phyloP scores from a whole-genome alignment of 2,329 filamentous ascomycete species.

The Clonostachys rosea region DNA sequence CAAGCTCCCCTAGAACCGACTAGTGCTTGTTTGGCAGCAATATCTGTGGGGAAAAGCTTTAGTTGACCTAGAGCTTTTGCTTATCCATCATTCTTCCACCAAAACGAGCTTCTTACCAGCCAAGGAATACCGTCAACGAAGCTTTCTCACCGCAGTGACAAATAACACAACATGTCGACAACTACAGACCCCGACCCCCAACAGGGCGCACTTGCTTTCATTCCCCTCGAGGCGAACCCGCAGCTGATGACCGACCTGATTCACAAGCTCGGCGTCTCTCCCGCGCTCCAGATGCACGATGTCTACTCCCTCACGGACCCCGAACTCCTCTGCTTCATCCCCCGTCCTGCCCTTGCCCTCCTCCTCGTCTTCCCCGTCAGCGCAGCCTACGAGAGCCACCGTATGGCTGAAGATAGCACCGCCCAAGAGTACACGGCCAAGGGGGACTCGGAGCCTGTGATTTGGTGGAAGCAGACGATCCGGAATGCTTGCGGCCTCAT shows the following conservation, averaged over 20 bases:
- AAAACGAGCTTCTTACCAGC: too few species aligned
- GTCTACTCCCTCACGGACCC: conserved; percentile 88
- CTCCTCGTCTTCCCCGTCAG: conserved; percentile 90
- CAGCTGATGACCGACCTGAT: conserved; percentile 82
- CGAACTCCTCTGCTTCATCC: conserved; percentile 79
- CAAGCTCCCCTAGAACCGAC: too few species aligned
- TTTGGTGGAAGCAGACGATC: conserved; percentile 96
- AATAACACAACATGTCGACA: conserved; percentile 17
- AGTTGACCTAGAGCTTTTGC: too few species aligned
- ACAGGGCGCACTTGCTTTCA: conserved; percentile 39
- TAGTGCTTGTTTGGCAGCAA: too few species aligned
- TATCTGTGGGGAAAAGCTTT: too few species aligned
- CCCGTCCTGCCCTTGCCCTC: conserved; percentile 81
- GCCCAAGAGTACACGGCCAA: conserved; percentile 60
- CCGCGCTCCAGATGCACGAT: conserved; percentile 76
- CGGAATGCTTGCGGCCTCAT: conserved; percentile 90
- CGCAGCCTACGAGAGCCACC: conserved; percentile 71
- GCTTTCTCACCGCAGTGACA: too few species aligned
- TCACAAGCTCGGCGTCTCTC: conserved; percentile 78
- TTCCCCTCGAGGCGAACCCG: conserved; percentile 71
- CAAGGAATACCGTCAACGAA: too few species aligned
- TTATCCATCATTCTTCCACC: too few species aligned
- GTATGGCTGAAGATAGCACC: conserved; percentile 66
- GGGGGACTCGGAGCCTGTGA: conserved; percentile 67
- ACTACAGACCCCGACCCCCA: conserved; percentile 32